Percentiles rank a stretch among this genome's conserved stretches.
phyloP scores from a whole-genome alignment of 202 grass and related monocot species.

The Setaria italica region DNA sequence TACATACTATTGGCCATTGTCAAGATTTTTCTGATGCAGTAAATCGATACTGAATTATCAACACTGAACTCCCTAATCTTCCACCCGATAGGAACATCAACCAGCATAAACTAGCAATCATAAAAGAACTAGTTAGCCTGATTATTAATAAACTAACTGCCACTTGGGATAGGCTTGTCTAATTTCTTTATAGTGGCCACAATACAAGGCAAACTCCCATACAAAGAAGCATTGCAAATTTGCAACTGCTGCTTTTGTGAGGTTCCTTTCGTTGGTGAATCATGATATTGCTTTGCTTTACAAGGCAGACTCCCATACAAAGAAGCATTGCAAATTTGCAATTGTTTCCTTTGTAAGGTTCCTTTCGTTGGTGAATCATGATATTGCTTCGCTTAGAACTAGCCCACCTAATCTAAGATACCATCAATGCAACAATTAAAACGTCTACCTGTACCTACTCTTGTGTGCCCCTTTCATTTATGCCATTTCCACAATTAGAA shows the following conservation, averaged over 20 bases:
- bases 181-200: neutral
- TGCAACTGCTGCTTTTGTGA: neutral
- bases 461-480: constrained; percentile 1
- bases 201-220: neutral
- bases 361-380: constrained; percentile 27
- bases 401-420: constrained; percentile 13
- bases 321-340: neutral
- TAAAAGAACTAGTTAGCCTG: constrained; percentile 1
- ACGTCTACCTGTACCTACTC: neutral
- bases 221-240: neutral
- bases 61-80: neutral
- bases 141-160: neutral
- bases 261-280: constrained; percentile 12
- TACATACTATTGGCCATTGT: neutral
- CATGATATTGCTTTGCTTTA: constrained; percentile 3
- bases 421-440: constrained; percentile 12
- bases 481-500: constrained; percentile 19
- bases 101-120: neutral
- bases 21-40: neutral
- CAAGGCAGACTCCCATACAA: neutral
- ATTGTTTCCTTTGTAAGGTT: neutral
- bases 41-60: neutral
- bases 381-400: constrained; percentile 13
- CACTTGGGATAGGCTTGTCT: neutral
- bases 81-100: neutral